Percentiles rank a stretch among this genome's conserved stretches.
Evolutionary conservation across 192 early-diverging fungal species (phyloP).

Genomic region (Umbelopsis ramanniana): DNA sequence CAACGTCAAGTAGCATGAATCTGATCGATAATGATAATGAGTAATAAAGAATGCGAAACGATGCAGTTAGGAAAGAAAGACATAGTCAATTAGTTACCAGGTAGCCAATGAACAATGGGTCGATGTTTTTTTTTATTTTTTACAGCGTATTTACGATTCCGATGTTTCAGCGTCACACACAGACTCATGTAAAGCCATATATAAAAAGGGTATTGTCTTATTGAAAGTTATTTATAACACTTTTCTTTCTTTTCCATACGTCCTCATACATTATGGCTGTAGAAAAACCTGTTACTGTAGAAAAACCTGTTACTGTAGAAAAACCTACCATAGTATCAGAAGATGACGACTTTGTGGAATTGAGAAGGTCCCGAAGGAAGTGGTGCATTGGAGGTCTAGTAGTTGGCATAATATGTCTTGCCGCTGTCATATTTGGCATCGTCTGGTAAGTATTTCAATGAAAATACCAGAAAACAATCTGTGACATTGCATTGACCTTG

Average conservation of each 20-base stretch:
- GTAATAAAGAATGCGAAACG: neutral
- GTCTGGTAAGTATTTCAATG: neutral
- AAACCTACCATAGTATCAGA: neutral
- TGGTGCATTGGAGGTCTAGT: neutral
- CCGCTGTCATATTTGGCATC: neutral
- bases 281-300: neutral
- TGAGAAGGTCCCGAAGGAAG: neutral
- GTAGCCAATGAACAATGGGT: neutral
- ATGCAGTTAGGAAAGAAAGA: neutral
- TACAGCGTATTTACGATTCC: neutral
- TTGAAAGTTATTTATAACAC: neutral
- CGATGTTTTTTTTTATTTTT: neutral
- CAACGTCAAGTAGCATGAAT: neutral
- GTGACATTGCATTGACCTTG: neutral
- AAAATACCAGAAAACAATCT: too few species aligned
- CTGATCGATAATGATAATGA: neutral
- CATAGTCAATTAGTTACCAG: neutral
- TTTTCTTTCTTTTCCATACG: neutral
- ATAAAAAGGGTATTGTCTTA: neutral
- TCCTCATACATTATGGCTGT: neutral
- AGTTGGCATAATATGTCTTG: neutral
- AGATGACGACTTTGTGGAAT: neutral
- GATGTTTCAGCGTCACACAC: slow-evolving; percentile 15
- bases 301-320: neutral
- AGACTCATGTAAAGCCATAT: neutral